Evolutionary conservation across 1,284 basidiomycete genomes (phyloP).

Genomic region (Fomitopsis schrenkii): DNA sequence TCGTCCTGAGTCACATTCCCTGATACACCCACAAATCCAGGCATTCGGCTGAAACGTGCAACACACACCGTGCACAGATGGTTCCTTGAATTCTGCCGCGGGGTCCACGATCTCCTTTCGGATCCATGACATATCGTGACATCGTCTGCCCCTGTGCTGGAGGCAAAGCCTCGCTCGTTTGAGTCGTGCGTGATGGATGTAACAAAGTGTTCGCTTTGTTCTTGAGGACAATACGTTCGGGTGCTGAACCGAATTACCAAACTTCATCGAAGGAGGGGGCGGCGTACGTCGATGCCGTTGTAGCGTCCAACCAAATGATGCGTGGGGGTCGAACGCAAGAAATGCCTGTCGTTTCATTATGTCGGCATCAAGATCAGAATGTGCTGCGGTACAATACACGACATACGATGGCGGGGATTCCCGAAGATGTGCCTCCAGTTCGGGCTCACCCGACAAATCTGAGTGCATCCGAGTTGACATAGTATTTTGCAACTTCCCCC

Average conservation of each 20-base stretch:
- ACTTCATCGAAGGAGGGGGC: neutral
- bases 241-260: neutral
- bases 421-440: neutral
- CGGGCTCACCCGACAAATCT: slow-evolving; percentile 66
- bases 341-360: neutral
- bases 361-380: neutral
- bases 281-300: neutral
- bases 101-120: too few species aligned
- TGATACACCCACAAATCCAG: slow-evolving; percentile 55
- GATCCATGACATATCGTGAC: neutral
- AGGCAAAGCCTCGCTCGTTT: too few species aligned
- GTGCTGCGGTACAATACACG: neutral
- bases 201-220: neutral
- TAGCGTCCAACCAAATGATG: neutral
- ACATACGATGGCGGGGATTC: neutral
- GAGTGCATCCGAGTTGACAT: slow-evolving; percentile 68
- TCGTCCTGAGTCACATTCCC: slow-evolving; percentile 5
- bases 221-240: neutral
- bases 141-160: too few species aligned
- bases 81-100: too few species aligned
- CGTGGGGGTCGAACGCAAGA: neutral
- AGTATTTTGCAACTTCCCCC: slow-evolving; percentile 77
- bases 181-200: neutral
- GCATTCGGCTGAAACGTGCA: slow-evolving; percentile 58
- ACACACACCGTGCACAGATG: neutral